Evolutionary conservation across 768 basidiomycete genomes (phyloP).

Genomic region (Thelephora ganbajun): DNA sequence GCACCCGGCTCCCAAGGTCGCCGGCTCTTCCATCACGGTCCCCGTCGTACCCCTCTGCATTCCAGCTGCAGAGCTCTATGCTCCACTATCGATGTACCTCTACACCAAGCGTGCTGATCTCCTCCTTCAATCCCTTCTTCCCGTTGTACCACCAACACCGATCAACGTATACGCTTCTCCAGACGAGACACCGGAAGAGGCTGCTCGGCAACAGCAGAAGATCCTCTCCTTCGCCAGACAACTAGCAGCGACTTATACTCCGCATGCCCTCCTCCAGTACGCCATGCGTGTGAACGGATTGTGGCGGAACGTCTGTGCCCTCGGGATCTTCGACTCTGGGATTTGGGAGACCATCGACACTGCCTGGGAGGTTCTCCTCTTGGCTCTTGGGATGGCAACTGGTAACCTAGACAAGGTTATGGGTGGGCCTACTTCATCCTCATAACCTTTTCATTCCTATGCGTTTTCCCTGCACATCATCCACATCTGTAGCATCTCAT

Average conservation of each 20-base stretch:
- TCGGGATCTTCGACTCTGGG: conserved; percentile 52
- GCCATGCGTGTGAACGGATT: conserved; percentile 42
- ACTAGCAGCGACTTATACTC: conserved; percentile 14
- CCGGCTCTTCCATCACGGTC: conserved; percentile 19
- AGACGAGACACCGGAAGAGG: neutral
- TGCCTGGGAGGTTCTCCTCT: conserved; percentile 55
- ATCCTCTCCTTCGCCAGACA: conserved; percentile 1
- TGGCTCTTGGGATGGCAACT: conserved; percentile 23
- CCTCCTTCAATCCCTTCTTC: conserved; percentile 53
- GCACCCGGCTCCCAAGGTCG: conserved; percentile 4
- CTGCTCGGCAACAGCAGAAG: conserved; percentile 1
- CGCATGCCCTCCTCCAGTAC: conserved; percentile 33
- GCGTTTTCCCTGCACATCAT: too few relatives aligned
- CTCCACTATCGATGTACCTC: conserved; percentile 48
- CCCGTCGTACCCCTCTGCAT: conserved; percentile 60
- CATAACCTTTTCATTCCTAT: too few relatives aligned
- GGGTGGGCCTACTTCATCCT: neutral
- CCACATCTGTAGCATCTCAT: too few relatives aligned
- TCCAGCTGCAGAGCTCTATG: conserved; percentile 58
- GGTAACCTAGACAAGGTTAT: neutral
- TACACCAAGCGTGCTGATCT: conserved; percentile 48
- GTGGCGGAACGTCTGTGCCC: conserved; percentile 57
- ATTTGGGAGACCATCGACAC: conserved; percentile 57
- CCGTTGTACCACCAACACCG: conserved; percentile 24
- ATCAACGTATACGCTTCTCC: neutral